Evolutionary conservation across 495 filamentous ascomycete genomes (phyloP).

Genomic region (Usnea hakonensis): DNA sequence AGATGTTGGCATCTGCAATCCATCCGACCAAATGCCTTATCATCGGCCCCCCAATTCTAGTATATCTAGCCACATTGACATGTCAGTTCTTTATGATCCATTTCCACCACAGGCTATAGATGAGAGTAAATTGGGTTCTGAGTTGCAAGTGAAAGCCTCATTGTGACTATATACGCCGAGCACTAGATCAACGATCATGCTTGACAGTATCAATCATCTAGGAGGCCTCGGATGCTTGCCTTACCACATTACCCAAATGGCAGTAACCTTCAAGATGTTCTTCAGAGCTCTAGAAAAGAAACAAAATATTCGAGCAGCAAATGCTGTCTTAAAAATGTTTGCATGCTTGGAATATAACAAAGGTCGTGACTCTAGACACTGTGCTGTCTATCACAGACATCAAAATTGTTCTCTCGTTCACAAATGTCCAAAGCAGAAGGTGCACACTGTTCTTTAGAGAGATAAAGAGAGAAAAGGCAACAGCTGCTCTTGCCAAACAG

Average conservation of each 20-base stretch:
- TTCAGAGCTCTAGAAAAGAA: background rate
- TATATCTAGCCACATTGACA: no score
- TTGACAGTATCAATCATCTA: no score
- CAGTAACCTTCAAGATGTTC: background rate
- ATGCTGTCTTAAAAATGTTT: background rate
- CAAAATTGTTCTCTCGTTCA: background rate
- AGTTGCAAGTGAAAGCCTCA: no score
- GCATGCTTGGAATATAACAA: background rate
- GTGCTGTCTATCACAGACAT: background rate
- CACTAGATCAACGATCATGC: no score
- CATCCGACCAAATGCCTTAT: background rate
- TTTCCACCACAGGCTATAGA: no score
- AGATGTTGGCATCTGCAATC: background rate
- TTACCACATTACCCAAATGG: background rate
- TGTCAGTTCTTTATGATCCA: no score
- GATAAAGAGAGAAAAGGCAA: background rate
- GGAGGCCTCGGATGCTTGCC: background rate
- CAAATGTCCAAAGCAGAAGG: background rate
- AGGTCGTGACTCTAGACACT: background rate
- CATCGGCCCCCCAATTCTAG: background rate
- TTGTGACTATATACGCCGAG: no score
- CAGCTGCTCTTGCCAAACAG: background rate
- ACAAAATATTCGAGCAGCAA: background rate
- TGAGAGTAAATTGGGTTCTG: no score
- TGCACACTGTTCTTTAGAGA: background rate